phyloP scores from a whole-genome alignment of 1,139 yeast genomes.

The Protomyces macrosporus region DNA sequence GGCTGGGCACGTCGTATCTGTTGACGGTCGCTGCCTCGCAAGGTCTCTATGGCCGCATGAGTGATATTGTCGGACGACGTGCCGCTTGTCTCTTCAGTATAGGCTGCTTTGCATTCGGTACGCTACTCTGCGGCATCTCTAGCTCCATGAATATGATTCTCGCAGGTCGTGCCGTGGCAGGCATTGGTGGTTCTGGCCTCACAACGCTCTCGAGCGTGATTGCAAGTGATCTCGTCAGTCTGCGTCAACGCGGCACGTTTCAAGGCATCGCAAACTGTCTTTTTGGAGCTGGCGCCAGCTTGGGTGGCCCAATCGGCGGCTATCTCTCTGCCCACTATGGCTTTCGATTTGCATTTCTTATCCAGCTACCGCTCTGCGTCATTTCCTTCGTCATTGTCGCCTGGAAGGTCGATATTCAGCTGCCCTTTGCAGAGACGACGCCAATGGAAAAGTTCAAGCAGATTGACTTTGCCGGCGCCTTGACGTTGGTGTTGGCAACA shows the following conservation, averaged over 20 bases:
- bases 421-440: slow-evolving; percentile 11
- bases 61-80: slow-evolving; percentile 53
- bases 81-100: slow-evolving; percentile 45
- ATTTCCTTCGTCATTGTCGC: slow-evolving; percentile 39
- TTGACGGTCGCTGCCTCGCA: slow-evolving; percentile 32
- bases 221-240: slow-evolving; percentile 48
- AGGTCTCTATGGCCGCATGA: slow-evolving; percentile 49
- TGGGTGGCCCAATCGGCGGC: slow-evolving; percentile 58
- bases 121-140: slow-evolving; percentile 45
- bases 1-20: slow-evolving; percentile 32
- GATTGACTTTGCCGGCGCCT: slow-evolving; percentile 71
- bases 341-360: slow-evolving; percentile 65
- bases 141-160: slow-evolving; percentile 44
- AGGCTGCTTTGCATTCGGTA: slow-evolving; percentile 45
- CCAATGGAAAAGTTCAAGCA: slow-evolving; percentile 36
- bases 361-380: slow-evolving; percentile 62
- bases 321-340: slow-evolving; percentile 63
- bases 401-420: slow-evolving; percentile 28
- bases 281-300: slow-evolving; percentile 49
- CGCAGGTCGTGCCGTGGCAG: slow-evolving; percentile 49
- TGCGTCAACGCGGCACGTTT: slow-evolving; percentile 48
- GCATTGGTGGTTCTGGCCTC: slow-evolving; percentile 52
- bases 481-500: slow-evolving; percentile 53
- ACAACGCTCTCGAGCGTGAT: slow-evolving; percentile 46
- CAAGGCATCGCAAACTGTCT: slow-evolving; percentile 40